Conservation (phyloP, 192 early-diverging fungal genomes). For the Irineochytrium annulatum region DNA sequence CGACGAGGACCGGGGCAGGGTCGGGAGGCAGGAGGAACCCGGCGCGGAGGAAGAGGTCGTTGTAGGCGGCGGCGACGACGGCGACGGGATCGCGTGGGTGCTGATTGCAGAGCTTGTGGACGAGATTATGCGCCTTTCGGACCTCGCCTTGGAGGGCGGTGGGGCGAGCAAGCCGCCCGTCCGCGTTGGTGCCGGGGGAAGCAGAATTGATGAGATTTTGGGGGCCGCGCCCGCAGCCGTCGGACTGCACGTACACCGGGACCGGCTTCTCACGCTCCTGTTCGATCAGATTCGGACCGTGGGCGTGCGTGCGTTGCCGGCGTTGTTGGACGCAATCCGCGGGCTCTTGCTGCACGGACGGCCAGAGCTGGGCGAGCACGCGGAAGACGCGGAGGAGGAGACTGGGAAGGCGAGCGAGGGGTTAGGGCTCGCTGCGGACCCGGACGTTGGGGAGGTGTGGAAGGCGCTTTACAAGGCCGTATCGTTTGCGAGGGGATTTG, state of each 20-base stretch:
- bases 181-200: background rate
- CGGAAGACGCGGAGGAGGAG: background rate
- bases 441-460: constrained; percentile 7
- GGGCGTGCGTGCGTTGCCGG: constrained; percentile 1
- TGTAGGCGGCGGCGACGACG: no score
- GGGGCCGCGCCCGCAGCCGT: constrained; percentile 1
- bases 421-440: background rate
- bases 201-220: constrained; percentile 13
- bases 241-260: constrained; percentile 10
- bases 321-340: constrained; percentile 15
- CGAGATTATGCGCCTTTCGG: background rate
- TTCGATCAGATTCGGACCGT: constrained; percentile 34
- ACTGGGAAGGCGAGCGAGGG: background rate
- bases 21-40: no score
- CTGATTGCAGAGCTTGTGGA: background rate
- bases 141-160: background rate
- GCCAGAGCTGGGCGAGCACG: background rate
- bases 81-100: background rate
- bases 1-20: no score
- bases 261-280: constrained; percentile 18
- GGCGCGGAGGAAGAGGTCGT: no score
- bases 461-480: constrained; percentile 21
- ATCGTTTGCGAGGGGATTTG: constrained; percentile 6
- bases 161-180: background rate
- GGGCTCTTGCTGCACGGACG: constrained; percentile 16